Evolutionary conservation across 345 rosid species (phyloP).

Genomic region (Zanthoxylum bungeanum): DNA sequence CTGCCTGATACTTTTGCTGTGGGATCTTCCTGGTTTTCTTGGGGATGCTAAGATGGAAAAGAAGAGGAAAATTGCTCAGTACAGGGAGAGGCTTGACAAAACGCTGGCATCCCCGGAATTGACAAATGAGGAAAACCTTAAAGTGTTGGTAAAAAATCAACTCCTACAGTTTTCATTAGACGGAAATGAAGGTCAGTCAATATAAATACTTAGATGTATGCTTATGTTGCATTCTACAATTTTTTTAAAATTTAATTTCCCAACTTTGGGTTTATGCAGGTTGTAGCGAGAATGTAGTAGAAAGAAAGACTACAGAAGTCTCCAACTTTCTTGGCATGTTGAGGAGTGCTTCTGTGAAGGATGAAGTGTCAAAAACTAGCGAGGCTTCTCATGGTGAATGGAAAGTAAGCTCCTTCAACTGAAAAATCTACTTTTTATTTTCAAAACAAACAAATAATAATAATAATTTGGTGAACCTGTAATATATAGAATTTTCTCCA

Average conservation of each 20-base stretch:
- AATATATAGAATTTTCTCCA: not conserved
- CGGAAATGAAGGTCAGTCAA: slow-evolving; percentile 44
- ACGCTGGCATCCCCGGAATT: slow-evolving; percentile 71
- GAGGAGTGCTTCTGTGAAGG: slow-evolving; percentile 67
- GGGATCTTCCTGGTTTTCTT: slow-evolving; percentile 12
- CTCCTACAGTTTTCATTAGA: slow-evolving; percentile 36
- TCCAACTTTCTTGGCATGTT: slow-evolving; percentile 75
- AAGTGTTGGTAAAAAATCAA: slow-evolving; percentile 57
- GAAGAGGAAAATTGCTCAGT: slow-evolving; percentile 45
- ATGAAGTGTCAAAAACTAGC: slow-evolving; percentile 31
- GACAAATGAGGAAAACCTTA: slow-evolving; percentile 47
- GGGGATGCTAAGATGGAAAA: slow-evolving; percentile 49
- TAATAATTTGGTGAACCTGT: not conserved
- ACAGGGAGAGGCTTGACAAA: slow-evolving; percentile 73
- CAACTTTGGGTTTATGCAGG: slow-evolving; percentile 33
- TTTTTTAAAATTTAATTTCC: not conserved
- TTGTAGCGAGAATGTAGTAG: slow-evolving; percentile 45
- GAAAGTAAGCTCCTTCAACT: slow-evolving; percentile 58
- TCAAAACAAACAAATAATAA: no score
- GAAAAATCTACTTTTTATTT: not conserved
- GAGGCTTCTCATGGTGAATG: slow-evolving; percentile 57
- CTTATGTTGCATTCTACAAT: slow-evolving; percentile 3
- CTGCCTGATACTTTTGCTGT: not conserved
- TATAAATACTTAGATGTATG: not conserved
- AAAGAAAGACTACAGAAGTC: slow-evolving; percentile 55